These are phyloP conservation scores for Fusarium guadeloupense DNA, from an alignment of 2,329 filamentous ascomycete species.

Conservation along the genomic window DNA sequence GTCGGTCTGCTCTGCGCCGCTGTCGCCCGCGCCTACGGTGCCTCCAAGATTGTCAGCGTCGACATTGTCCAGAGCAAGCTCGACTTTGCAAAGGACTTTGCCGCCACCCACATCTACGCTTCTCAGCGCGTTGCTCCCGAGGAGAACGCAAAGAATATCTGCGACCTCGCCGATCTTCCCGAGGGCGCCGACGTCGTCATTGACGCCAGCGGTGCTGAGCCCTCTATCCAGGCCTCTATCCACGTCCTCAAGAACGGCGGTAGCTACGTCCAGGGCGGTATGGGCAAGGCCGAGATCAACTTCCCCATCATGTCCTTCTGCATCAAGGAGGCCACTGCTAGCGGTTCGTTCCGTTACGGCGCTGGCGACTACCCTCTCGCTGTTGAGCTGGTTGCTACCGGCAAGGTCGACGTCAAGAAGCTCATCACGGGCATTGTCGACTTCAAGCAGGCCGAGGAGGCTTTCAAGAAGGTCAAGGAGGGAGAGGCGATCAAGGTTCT, in stretches of 20 bases:
- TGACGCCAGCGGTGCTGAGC: slow-evolving; percentile 81
- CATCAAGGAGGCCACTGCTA: slow-evolving; percentile 86
- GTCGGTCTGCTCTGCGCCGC: slow-evolving; percentile 89
- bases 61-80: slow-evolving; percentile 86
- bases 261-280: slow-evolving; percentile 85
- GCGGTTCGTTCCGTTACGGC: slow-evolving; percentile 90
- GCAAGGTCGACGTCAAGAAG: slow-evolving; percentile 82
- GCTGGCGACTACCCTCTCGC: slow-evolving; percentile 88
- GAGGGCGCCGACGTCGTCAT: slow-evolving; percentile 80
- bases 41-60: slow-evolving; percentile 82
- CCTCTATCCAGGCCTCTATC: slow-evolving; percentile 78
- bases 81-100: slow-evolving; percentile 78
- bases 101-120: slow-evolving; percentile 75
- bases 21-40: slow-evolving; percentile 86
- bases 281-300: slow-evolving; percentile 86
- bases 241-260: slow-evolving; percentile 77
- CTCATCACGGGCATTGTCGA: slow-evolving; percentile 80
- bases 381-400: slow-evolving; percentile 76
- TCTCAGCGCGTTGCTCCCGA: slow-evolving; percentile 70
- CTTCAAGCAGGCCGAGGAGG: slow-evolving; percentile 84
- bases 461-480: slow-evolving; percentile 85
- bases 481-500: slow-evolving; percentile 80
- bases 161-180: slow-evolving; percentile 69
- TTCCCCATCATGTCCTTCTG: slow-evolving; percentile 94
- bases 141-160: slow-evolving; percentile 78